Evolutionary conservation across 2,329 filamentous ascomycete genomes (phyloP), one percentile per base, ranked within the genome.

Genomic region (Colletotrichum sp.): DNA sequence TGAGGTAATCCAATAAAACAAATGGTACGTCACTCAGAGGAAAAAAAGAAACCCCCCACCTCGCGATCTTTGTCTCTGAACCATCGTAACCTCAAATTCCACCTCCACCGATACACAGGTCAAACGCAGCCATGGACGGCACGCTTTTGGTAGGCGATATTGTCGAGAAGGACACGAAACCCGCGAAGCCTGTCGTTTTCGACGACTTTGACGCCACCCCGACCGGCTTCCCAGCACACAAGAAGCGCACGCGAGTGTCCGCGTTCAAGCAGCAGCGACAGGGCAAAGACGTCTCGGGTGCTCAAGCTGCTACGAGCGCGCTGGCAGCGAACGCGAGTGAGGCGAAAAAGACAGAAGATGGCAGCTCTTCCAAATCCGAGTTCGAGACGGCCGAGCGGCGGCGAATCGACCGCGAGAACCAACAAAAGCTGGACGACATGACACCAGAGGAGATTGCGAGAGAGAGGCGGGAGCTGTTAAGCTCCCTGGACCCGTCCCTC

Each of bases 151-250:
- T 98, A 59, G 90, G 91, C 71, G 96, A 98, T 79, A 92, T 99
- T 77, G 90, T 94, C 80, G 96, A 99, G 86, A 94, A 95, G 77
- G 90, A 92, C 60, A 85, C 91, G 30, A 84, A 88, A 16, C 85
- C 88, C 28, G 88, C 92, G 26, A 93, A 91, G 77, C 89, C 94
- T 6, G 93, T 94, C 10, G 88, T 89, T 52, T 91, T 92, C 12
- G 93, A 93, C 16, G 89, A 89, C 63, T 86, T 91, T 55, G 91
- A 91, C 68, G 85, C 87, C 12, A 86, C 88, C 24, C 84, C 88
- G 6, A 92, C 91, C 15, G 97, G 97, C 2, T 99, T 99, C 80
- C 97, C 97, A n/a, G 92, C 93, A 75, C 96, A 96, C 84, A 97
- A 94, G 84, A 95, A 95, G 83, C 92, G 96, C 78, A 89, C 88